Base-by-base conservation (phyloP, 345 rosid genomes). In the Corchorus olitorius region DNA sequence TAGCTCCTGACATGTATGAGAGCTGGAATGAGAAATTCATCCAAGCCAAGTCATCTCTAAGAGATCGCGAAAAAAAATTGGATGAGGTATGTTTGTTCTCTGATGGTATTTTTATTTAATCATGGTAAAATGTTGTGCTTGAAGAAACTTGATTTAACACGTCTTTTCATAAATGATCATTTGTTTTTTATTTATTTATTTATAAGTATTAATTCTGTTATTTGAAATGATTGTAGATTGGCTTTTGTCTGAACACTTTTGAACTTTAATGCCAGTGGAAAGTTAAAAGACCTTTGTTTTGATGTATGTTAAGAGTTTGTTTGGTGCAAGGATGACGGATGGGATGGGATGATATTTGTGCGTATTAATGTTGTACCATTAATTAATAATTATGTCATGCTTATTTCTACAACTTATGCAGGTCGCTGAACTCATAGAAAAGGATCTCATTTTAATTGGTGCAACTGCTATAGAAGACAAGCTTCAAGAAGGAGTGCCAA, bases 401-500 rank as follows among this genome's bases (percentile, higher is more conserved):
- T 56, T 46, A 46, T 75, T 22, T 63, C 50, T 3, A 77, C 78
- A 77, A 75, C 60, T 70, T 64, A n/a, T 89, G 83, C 84, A 97
- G 99, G 97, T 97, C 70, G 94, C 95, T 41, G 97, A 97, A 85
- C 89, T 91, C 76, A 92, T 94, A 55, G 99, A 97, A 76, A 92
- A 94, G 84, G 92, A 97, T 78, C 97, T 97, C 75, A 76, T 77
- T 83, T 84, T 97, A 88, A 97, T 97, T 72, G 99, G 99, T 55
- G 80, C 87, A 79, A 97, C 99, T 79, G 99, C 99, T 37, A 97
- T 97, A 85, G 99, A 97, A 88, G 99, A 97, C 85, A 97, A 97
- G 80, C 99, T 97, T 85, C 99, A 97, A 82, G 99, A 97, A 86
- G 99, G 98, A 75, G 99, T 97, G 52, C 99, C 99, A 54, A 78